Percentiles rank a stretch among this genome's conserved stretches.
These are phyloP conservation scores for Elsinoe perseae DNA, from an alignment of 2,329 filamentous ascomycete genomes.

Conservation along the genomic window DNA sequence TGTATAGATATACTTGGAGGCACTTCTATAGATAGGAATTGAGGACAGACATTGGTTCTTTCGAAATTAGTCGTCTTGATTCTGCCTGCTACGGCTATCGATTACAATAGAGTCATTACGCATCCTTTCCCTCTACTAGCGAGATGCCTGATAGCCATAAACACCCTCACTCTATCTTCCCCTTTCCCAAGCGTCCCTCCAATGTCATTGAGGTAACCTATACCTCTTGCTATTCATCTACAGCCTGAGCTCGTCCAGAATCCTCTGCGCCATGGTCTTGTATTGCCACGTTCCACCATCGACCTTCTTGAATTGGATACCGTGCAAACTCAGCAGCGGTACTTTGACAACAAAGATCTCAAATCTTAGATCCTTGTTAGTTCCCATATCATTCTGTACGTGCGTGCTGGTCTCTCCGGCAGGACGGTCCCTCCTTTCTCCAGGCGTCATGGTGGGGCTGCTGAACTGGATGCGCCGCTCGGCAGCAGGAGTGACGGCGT, in stretches of 20 bases:
- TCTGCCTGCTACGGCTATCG: not conserved
- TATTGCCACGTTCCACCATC: slow-evolving; percentile 96
- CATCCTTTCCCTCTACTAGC: slow-evolving; percentile 1
- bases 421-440: slow-evolving; percentile 42
- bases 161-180: not conserved
- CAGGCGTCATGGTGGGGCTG: slow-evolving; percentile 23
- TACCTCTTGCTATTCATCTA: slow-evolving; percentile 32
- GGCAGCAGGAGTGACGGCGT: slow-evolving; percentile 22
- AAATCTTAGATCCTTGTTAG: slow-evolving; percentile 76
- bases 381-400: slow-evolving; percentile 81
- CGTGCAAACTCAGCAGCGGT: slow-evolving; percentile 81
- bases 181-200: not conserved
- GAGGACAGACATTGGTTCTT: not conserved
- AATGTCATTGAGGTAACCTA: not conserved
- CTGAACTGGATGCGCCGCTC: slow-evolving; percentile 14
- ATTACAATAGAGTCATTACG: slow-evolving; percentile 13
- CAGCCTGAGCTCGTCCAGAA: slow-evolving; percentile 75
- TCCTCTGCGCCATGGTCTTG: slow-evolving; percentile 96
- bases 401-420: slow-evolving; percentile 87
- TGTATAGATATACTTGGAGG: too few species aligned
- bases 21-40: too few species aligned
- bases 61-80: not conserved
- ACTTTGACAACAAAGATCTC: slow-evolving; percentile 98
- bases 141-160: not conserved
- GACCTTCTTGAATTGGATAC: slow-evolving; percentile 96